phyloP scores from a whole-genome alignment of 768 basidiomycete species.

The Tulasnella sp. region DNA sequence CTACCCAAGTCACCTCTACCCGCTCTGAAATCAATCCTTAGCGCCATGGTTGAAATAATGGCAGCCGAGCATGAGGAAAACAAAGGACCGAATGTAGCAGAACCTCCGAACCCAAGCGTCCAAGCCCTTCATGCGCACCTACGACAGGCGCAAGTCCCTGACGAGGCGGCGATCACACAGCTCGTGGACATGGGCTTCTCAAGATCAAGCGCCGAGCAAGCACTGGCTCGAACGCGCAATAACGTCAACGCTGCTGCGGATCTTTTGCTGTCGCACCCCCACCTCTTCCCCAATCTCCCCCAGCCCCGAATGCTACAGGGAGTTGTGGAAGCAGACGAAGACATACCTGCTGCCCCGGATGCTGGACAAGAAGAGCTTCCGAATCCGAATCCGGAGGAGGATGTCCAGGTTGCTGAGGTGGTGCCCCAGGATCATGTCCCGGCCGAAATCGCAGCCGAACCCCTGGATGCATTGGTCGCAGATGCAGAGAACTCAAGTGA shows the following conservation, averaged over 20 bases:
- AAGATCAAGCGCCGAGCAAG: slow-evolving; percentile 74
- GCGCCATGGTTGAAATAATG: slow-evolving; percentile 67
- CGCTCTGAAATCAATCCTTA: slow-evolving; percentile 63
- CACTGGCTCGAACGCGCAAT: slow-evolving; percentile 74
- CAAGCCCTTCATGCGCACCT: slow-evolving; percentile 19
- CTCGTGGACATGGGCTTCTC: slow-evolving; percentile 96
- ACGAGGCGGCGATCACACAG: slow-evolving; percentile 69
- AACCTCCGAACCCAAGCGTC: slow-evolving; percentile 27
- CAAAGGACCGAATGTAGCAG: slow-evolving; percentile 30
- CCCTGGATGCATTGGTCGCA: not conserved
- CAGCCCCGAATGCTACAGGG: slow-evolving; percentile 9
- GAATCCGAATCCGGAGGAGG: not conserved
- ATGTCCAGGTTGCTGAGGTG: slow-evolving; percentile 19
- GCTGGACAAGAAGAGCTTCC: slow-evolving; percentile 13
- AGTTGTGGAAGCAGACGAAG: slow-evolving; percentile 6
- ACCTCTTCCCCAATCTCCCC: slow-evolving; percentile 36
- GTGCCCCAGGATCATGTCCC: slow-evolving; percentile 14
- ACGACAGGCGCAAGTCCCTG: slow-evolving; percentile 35
- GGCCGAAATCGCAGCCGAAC: slow-evolving; percentile 7
- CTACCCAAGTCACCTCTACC: slow-evolving; percentile 61
- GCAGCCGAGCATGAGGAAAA: slow-evolving; percentile 71
- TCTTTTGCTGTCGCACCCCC: slow-evolving; percentile 69
- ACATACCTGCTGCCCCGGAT: slow-evolving; percentile 20
- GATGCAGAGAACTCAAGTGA: slow-evolving; percentile 13
- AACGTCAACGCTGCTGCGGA: slow-evolving; percentile 86